Base-by-base conservation (phyloP, 2,329 filamentous ascomycete species). In the Penicillium sp. region DNA sequence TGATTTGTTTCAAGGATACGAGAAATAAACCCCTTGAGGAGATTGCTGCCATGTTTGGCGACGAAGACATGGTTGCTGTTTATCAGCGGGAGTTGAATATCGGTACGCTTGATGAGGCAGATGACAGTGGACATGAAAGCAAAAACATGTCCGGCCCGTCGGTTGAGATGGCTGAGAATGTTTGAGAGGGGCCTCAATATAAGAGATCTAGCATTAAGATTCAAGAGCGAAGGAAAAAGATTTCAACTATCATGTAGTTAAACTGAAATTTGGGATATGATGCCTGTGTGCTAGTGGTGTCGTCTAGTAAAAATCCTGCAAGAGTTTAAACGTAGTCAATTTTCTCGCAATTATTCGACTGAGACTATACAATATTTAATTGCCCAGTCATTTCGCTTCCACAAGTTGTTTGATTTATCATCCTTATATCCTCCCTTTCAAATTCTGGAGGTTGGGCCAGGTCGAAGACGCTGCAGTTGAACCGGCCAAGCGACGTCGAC, bases 321-420 rank as follows among this genome's bases (percentile, higher is more conserved):
- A 37, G 6, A 8, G 33, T 9, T 37, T 37, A 9, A 37, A 37
- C 2, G 16, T 37, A 37, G 33, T 37, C 33, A 37, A 37, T 37
- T 2, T 8, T 5, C 16, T n/a, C 1, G 0, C 4, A 37, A 37
- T 37, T n/a, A n/a, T 9, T 0, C 4, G 33, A n/a, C 14, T n/a
- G 33, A 1, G 8, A 16, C 14, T n/a, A 7, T 35, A n/a, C 33
- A 7, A 8, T 9, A 8, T 37, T n/a, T 5, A 4, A 37, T 9
- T 0, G n/a, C 16, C 6, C 2, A 37, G 6, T 37, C 6, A 37
- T 4, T 8, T 16, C 1, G 33, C 33, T 37, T 16, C 7, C 9
- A 37, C 33, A 7, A 3, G 5, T 37, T 7, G 1, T 3, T 16
- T 37, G 14, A 6, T n/a, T 37, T n/a, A 8, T 37, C 33, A 7